phyloP scores from a whole-genome alignment of 495 filamentous ascomycete species.

The Oleoguttula mirabilis region DNA sequence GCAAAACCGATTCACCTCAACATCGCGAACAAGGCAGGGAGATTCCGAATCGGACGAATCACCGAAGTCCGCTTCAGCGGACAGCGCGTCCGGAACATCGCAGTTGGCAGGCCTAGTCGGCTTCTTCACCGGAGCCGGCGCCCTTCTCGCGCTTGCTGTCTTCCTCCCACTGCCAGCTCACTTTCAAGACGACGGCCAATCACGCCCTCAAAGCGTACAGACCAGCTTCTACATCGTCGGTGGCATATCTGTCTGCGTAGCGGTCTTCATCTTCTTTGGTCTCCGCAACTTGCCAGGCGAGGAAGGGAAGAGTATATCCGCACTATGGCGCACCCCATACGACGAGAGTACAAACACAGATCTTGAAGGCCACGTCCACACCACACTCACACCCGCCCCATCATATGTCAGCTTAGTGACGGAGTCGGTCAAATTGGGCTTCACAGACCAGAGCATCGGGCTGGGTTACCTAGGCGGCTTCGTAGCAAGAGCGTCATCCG shows the following conservation, averaged over 20 bases:
- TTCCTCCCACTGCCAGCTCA: conserved; percentile 80
- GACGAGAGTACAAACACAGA: conserved; percentile 9
- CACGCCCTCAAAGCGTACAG: conserved; percentile 54
- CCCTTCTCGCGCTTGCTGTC: conserved; percentile 62
- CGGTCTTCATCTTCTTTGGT: conserved; percentile 65
- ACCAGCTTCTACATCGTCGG: conserved; percentile 80
- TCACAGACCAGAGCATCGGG: conserved; percentile 61
- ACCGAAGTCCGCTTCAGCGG: neutral
- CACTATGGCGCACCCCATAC: conserved; percentile 31
- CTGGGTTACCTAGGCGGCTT: conserved; percentile 89
- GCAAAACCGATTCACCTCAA: conserved; percentile 28
- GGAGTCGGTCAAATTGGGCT: conserved; percentile 59
- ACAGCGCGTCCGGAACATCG: conserved; percentile 36
- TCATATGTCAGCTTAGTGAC: conserved; percentile 34
- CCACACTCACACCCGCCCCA: conserved; percentile 15
- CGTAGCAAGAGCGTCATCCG: conserved; percentile 88
- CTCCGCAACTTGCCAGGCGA: conserved; percentile 67
- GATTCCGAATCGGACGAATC: neutral
- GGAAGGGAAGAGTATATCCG: conserved; percentile 55
- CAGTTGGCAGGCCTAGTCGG: conserved; percentile 81
- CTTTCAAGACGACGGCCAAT: conserved; percentile 55
- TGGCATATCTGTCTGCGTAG: conserved; percentile 54
- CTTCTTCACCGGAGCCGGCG: conserved; percentile 82
- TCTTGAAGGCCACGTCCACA: conserved; percentile 8
- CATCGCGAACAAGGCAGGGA: conserved; percentile 14